Evolutionary conservation across 352 stramenopile species (phyloP).

Genomic region (Phytophthora nicotianae): DNA sequence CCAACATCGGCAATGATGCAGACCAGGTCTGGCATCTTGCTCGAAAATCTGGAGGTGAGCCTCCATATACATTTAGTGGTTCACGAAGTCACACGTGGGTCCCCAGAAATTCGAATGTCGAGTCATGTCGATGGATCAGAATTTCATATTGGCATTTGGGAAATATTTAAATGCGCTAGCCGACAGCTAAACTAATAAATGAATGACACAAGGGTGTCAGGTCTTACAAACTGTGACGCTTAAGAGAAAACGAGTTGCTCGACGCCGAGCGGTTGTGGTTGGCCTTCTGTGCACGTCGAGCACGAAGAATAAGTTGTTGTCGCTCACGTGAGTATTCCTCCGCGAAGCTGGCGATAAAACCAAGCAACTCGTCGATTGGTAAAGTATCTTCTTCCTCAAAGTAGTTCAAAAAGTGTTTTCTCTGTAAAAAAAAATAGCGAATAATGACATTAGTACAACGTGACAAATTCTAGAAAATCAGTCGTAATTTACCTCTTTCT

Average conservation of each 20-base stretch:
- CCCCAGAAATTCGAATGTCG: not conserved
- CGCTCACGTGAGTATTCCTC: constrained; percentile 65
- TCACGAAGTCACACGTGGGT: not conserved
- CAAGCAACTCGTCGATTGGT: constrained; percentile 70
- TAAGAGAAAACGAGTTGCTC: constrained; percentile 14
- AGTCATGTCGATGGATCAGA: not conserved
- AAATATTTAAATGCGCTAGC: not conserved
- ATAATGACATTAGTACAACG: not conserved
- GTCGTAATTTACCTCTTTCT: constrained; percentile 44
- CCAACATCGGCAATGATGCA: not conserved
- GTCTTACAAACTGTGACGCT: constrained; percentile 37
- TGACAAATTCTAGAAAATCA: not conserved
- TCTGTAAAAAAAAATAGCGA: constrained; percentile 30
- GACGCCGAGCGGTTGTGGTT: constrained; percentile 13
- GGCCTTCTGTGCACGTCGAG: constrained; percentile 22
- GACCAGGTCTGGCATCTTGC: not conserved
- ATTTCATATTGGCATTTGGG: not conserved
- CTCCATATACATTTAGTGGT: not conserved
- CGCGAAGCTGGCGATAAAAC: constrained; percentile 65
- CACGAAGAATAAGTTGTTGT: constrained; percentile 42
- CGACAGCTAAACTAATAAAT: not conserved
- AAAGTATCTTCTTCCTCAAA: constrained; percentile 76
- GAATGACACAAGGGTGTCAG: not conserved
- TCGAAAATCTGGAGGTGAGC: not conserved
- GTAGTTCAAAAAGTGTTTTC: constrained; percentile 70